Percentiles rank a stretch among this genome's conserved stretches.
phyloP scores from a whole-genome alignment of 2,329 filamentous ascomycete species.

The Zymoseptoria passerinii region DNA sequence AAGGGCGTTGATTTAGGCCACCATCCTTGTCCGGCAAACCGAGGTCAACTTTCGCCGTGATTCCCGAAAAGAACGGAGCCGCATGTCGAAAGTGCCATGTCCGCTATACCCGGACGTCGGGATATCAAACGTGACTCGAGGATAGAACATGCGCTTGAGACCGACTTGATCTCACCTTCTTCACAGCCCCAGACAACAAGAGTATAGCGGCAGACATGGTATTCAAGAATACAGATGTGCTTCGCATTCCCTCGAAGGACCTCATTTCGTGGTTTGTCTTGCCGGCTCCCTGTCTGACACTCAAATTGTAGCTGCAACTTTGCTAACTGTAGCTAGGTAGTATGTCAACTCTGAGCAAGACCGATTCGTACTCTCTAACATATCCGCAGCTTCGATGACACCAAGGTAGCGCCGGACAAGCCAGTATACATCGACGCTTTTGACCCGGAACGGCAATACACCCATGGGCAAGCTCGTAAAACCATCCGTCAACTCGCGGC shows the following conservation, averaged over 20 bases:
- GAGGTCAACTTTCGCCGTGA: neutral
- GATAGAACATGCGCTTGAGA: neutral
- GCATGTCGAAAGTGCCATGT: neutral
- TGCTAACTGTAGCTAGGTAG: neutral
- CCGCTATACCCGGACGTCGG: neutral
- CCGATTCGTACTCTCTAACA: neutral
- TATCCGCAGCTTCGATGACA: conserved; percentile 38
- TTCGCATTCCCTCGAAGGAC: conserved; percentile 39
- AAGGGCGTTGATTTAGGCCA: too few relatives aligned
- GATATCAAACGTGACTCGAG: too few relatives aligned
- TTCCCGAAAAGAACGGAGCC: neutral
- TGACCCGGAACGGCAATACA: conserved; percentile 31
- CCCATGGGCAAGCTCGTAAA: conserved; percentile 36
- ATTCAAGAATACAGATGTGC: conserved; percentile 11
- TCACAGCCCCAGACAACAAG: neutral
- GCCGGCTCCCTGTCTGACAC: neutral
- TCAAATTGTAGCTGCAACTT: neutral
- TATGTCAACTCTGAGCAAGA: neutral
- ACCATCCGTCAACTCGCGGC: conserved; percentile 42
- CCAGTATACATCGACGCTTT: conserved; percentile 44
- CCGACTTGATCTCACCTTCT: neutral
- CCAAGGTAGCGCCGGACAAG: conserved; percentile 38
- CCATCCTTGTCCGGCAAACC: too few relatives aligned
- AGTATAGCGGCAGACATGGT: conserved; percentile 4
- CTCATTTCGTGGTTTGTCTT: conserved; percentile 39